phyloP scores from a whole-genome alignment of 2,329 filamentous ascomycete species.

The Neofusicoccum cordaticola region DNA sequence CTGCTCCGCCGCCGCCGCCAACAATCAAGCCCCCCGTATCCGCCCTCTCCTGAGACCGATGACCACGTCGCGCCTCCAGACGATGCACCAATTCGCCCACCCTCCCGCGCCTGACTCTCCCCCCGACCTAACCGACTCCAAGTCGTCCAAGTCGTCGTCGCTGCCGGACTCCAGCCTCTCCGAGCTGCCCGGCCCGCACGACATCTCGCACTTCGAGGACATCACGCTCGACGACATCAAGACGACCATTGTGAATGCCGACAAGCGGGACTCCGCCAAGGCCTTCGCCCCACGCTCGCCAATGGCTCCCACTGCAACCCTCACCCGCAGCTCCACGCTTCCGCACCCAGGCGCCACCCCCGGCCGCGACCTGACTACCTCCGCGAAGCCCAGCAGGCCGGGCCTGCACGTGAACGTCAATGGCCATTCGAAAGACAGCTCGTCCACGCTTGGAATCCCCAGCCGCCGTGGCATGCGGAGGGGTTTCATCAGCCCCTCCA shows the following conservation, averaged over 20 bases:
- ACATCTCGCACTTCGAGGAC: constrained; percentile 86
- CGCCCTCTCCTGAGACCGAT: constrained; percentile 37
- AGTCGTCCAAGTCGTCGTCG: constrained; percentile 88
- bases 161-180: constrained; percentile 77
- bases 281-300: constrained; percentile 9
- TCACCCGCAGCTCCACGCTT: neutral
- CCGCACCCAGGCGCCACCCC: neutral
- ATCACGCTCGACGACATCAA: constrained; percentile 78
- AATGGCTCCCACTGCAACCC: constrained; percentile 9
- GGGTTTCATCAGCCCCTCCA: constrained; percentile 40
- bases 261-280: constrained; percentile 12
- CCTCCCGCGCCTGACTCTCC: constrained; percentile 62
- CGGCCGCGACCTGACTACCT: constrained; percentile 37
- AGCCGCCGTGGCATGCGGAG: constrained; percentile 36
- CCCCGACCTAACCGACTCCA: constrained; percentile 77
- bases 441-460: constrained; percentile 36
- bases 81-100: constrained; percentile 23
- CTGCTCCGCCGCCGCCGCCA: constrained; percentile 19
- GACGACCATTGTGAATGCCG: constrained; percentile 27
- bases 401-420: constrained; percentile 41
- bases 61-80: constrained; percentile 23
- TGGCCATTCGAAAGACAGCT: constrained; percentile 2
- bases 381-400: constrained; percentile 37
- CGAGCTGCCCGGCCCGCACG: constrained; percentile 57
- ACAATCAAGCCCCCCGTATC: constrained; percentile 19